Evolutionary conservation across 352 stramenopile species (phyloP).

Genomic region (Phytophthora megakarya): DNA sequence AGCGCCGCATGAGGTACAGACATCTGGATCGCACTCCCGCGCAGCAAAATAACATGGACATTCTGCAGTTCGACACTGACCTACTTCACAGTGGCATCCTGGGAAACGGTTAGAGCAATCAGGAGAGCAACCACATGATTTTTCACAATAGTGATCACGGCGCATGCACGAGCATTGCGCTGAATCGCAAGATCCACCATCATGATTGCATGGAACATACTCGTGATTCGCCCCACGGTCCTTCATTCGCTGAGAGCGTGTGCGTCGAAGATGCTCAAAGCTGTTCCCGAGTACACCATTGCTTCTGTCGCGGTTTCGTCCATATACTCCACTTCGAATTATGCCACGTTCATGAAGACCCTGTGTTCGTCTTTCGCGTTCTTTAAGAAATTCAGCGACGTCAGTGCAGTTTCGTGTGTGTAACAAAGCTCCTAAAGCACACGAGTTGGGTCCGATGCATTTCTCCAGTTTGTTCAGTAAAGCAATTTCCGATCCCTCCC

Average conservation of each 20-base stretch:
- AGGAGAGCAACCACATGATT: constrained; percentile 57
- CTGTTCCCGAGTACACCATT: constrained; percentile 60
- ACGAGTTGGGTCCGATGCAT: constrained; percentile 46
- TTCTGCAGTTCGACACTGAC: constrained; percentile 56
- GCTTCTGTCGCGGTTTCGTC: constrained; percentile 32
- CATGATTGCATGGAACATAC: constrained; percentile 72
- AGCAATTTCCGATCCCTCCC: constrained; percentile 47
- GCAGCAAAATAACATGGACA: constrained; percentile 77
- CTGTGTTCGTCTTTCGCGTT: constrained; percentile 10
- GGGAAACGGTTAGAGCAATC: constrained; percentile 83
- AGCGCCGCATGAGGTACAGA: constrained; percentile 68
- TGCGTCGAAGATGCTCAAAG: constrained; percentile 70
- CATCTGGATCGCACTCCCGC: constrained; percentile 76
- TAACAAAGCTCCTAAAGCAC: constrained; percentile 46
- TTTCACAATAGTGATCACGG: constrained; percentile 83
- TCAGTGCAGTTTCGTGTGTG: constrained; percentile 49
- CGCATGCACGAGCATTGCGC: constrained; percentile 79
- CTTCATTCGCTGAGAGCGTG: constrained; percentile 80
- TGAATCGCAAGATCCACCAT: constrained; percentile 56
- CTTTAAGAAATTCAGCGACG: constrained; percentile 32
- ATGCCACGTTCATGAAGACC: constrained; percentile 21
- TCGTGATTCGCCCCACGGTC: constrained; percentile 79
- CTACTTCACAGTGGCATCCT: constrained; percentile 64
- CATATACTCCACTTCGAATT: constrained; percentile 16
- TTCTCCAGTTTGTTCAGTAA: constrained; percentile 50